phyloP scores from a whole-genome alignment of 495 filamentous ascomycete genomes.

The Aspergillus funiculosus region DNA sequence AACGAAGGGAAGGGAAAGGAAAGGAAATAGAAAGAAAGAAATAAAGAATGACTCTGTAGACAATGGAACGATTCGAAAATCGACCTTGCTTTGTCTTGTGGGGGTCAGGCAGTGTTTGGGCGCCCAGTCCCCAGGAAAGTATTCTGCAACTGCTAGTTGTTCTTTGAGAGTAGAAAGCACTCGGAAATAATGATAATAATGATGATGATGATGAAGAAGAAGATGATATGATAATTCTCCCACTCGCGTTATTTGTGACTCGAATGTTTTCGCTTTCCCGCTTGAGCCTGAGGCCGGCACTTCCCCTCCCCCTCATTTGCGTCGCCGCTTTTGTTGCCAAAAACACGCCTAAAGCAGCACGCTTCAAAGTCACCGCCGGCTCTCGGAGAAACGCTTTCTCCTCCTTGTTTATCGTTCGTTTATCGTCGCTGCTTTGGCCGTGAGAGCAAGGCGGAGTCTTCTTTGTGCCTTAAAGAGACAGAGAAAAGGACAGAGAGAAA shows the following conservation, averaged over 20 bases:
- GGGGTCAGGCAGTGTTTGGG: conserved; percentile 9
- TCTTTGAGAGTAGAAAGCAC: not conserved
- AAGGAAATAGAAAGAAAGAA: conserved; percentile 10
- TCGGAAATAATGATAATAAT: conserved; percentile 2
- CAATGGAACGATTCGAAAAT: not conserved
- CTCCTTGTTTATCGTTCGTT: not conserved
- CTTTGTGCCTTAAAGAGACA: not conserved
- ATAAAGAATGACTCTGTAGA: not conserved
- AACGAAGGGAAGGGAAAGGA: conserved; percentile 11
- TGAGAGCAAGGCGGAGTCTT: too few relatives aligned
- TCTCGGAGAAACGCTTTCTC: conserved; percentile 3
- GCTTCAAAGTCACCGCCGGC: too few relatives aligned
- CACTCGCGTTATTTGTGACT: conserved; percentile 1
- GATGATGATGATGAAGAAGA: conserved; percentile 2
- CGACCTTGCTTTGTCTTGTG: not conserved
- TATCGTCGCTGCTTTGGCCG: too few relatives aligned
- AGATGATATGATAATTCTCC: not conserved
- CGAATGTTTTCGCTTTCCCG: too few relatives aligned
- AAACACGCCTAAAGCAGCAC: conserved; percentile 18
- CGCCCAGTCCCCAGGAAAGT: conserved; percentile 5
- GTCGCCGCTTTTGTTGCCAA: conserved; percentile 12
- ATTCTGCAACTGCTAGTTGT: too few relatives aligned
- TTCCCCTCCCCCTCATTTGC: conserved; percentile 21
- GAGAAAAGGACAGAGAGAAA: not conserved
- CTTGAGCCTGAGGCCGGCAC: conserved; percentile 9